Percentiles rank a stretch among this genome's conserved stretches.
phyloP scores from a whole-genome alignment of 1,284 basidiomycete species.

The Irpex sp. region DNA sequence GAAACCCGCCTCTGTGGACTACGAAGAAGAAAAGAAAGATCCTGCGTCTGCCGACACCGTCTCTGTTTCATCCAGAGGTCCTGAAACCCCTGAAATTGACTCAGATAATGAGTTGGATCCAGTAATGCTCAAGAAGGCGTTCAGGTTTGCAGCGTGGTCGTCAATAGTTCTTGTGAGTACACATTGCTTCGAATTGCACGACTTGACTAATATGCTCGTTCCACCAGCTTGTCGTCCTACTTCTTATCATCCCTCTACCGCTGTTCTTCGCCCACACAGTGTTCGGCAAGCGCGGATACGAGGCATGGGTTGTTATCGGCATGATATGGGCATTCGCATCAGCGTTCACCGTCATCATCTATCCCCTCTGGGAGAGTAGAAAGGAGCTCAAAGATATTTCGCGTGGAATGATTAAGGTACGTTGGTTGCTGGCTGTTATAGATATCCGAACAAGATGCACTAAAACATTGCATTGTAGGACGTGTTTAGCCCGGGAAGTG shows the following conservation, averaged over 20 bases:
- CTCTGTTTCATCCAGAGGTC: conserved; percentile 31
- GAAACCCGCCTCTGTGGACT: conserved; percentile 12
- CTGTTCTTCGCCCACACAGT: conserved; percentile 80
- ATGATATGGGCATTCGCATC: conserved; percentile 84
- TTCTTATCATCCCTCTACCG: conserved; percentile 77
- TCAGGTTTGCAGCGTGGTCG: conserved; percentile 71
- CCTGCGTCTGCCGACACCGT: conserved; percentile 27
- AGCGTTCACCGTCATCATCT: conserved; percentile 73
- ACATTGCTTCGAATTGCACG: neutral
- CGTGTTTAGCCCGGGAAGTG: conserved; percentile 13
- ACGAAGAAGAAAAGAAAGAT: conserved; percentile 28
- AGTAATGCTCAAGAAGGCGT: conserved; percentile 62
- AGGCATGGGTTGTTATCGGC: conserved; percentile 75
- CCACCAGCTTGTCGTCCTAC: conserved; percentile 55
- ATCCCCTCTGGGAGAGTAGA: conserved; percentile 83
- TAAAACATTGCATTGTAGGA: conserved; percentile 12
- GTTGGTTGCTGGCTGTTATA: conserved; percentile 4
- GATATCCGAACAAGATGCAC: neutral
- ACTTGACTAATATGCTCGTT: neutral
- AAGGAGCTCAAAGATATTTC: conserved; percentile 56
- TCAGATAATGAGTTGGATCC: conserved; percentile 57
- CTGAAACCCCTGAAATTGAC: conserved; percentile 25
- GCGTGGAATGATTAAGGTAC: conserved; percentile 61
- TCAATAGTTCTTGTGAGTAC: conserved; percentile 63
- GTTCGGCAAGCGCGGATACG: conserved; percentile 64